A percentile compares a stretch with the other conserved stretches of the same genome.
Conservation (phyloP, 2,329 filamentous ascomycete species). For the Aschersonia sp. region DNA sequence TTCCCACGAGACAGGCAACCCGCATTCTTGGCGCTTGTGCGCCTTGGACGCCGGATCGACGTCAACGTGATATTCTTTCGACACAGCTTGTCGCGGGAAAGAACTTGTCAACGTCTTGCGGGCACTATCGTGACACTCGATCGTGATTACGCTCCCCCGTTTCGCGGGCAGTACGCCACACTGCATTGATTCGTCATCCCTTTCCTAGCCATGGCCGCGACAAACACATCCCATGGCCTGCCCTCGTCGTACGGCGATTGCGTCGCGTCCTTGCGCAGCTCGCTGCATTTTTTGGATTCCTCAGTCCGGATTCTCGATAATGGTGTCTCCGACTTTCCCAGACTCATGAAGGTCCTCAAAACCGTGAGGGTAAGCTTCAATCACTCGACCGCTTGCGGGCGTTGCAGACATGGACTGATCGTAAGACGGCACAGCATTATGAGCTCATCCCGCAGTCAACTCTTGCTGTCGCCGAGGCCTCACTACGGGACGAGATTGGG, state of each 20-base stretch:
- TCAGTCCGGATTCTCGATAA: constrained; percentile 41
- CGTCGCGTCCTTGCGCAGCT: constrained; percentile 43
- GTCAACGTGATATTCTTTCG: no score
- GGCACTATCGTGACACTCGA: not conserved
- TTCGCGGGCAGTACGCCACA: not conserved
- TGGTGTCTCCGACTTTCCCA: constrained; percentile 43
- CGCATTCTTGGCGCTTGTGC: constrained; percentile 2
- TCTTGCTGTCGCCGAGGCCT: constrained; percentile 67
- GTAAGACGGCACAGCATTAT: constrained; percentile 54
- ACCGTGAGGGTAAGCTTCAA: constrained; percentile 35
- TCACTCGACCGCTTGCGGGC: not conserved
- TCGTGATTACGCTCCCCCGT: not conserved
- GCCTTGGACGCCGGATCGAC: no score
- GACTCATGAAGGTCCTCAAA: constrained; percentile 40
- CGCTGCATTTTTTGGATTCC: constrained; percentile 45
- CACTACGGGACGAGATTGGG: constrained; percentile 78
- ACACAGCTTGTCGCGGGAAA: not conserved
- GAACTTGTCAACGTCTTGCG: not conserved
- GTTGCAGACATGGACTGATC: not conserved
- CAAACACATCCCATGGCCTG: constrained; percentile 8
- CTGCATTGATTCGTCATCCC: not conserved
- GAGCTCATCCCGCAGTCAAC: constrained; percentile 80
- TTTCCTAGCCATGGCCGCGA: constrained; percentile 6
- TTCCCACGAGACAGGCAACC: constrained; percentile 1
- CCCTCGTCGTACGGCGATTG: constrained; percentile 36